Conservation (phyloP, 768 basidiomycete species). For the Cystobasidium onofrii region DNA sequence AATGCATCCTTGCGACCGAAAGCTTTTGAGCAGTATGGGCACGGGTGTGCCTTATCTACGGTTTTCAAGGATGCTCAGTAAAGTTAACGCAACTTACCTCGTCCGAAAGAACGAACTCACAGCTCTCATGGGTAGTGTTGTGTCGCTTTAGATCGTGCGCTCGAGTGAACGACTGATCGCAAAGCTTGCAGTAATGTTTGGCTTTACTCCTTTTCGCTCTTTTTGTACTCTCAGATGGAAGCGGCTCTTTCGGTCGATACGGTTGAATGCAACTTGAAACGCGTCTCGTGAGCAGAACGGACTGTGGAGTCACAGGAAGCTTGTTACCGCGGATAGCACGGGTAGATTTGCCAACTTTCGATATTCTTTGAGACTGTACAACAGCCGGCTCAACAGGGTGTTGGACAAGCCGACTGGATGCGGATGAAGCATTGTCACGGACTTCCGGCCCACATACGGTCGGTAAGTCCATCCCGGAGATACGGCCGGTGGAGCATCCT, state of each 20-base stretch:
- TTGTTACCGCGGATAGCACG: background rate
- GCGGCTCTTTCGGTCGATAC: background rate
- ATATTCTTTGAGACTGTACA: background rate
- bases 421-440: background rate
- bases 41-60: background rate
- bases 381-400: background rate
- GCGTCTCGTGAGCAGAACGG: background rate
- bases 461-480: background rate
- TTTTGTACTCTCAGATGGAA: background rate
- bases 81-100: no score
- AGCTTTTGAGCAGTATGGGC: conserved; percentile 8
- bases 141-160: conserved; percentile 20
- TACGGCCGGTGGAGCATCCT: background rate
- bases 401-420: background rate
- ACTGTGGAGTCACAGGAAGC: background rate
- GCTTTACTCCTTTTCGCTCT: background rate
- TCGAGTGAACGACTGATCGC: conserved; percentile 8
- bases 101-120: background rate
- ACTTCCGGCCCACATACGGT: background rate
- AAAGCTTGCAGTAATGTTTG: background rate
- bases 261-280: background rate
- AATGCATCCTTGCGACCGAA: conserved; percentile 16
- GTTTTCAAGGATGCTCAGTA: background rate
- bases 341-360: background rate
- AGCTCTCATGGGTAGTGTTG: background rate